Evolutionary conservation across 495 filamentous ascomycete genomes (phyloP).

Genomic region (Xanthoparmelia taractica): DNA sequence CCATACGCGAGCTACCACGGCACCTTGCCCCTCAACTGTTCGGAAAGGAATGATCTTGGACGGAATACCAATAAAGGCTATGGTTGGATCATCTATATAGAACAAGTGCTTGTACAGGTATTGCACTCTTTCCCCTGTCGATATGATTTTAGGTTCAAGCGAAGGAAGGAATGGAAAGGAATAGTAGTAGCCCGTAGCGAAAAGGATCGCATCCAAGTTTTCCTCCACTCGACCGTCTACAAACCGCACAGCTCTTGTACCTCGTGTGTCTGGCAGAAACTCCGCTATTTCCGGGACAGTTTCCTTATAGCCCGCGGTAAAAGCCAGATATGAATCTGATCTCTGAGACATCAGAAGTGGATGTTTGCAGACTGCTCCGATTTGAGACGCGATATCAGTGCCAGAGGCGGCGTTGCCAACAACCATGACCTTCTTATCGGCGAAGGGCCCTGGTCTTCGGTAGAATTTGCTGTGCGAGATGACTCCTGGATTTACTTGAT

Average conservation of each 20-base stretch:
- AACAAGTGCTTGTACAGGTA: slow-evolving; percentile 73
- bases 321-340: slow-evolving; percentile 34
- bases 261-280: slow-evolving; percentile 40
- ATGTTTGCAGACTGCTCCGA: slow-evolving; percentile 44
- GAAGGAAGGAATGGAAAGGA: slow-evolving; percentile 60
- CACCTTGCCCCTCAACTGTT: slow-evolving; percentile 67
- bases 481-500: slow-evolving; percentile 49
- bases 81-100: slow-evolving; percentile 63
- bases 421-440: slow-evolving; percentile 59
- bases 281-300: slow-evolving; percentile 52
- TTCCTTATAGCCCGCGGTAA: slow-evolving; percentile 34
- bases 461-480: slow-evolving; percentile 82
- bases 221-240: slow-evolving; percentile 46
- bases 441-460: slow-evolving; percentile 51
- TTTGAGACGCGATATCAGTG: slow-evolving; percentile 71
- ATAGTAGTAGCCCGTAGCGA: slow-evolving; percentile 70
- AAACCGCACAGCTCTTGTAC: slow-evolving; percentile 46
- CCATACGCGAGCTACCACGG: slow-evolving; percentile 69
- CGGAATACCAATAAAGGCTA: slow-evolving; percentile 68
- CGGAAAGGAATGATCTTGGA: slow-evolving; percentile 81
- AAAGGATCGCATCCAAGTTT: slow-evolving; percentile 59
- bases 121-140: slow-evolving; percentile 58
- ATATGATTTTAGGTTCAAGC: slow-evolving; percentile 52
- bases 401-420: slow-evolving; percentile 76
- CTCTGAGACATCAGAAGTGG: slow-evolving; percentile 48